Evolutionary conservation across 1,139 yeast genomes (phyloP), one percentile per base, ranked within the genome.

Genomic region (Wickerhamomyces sp.): DNA sequence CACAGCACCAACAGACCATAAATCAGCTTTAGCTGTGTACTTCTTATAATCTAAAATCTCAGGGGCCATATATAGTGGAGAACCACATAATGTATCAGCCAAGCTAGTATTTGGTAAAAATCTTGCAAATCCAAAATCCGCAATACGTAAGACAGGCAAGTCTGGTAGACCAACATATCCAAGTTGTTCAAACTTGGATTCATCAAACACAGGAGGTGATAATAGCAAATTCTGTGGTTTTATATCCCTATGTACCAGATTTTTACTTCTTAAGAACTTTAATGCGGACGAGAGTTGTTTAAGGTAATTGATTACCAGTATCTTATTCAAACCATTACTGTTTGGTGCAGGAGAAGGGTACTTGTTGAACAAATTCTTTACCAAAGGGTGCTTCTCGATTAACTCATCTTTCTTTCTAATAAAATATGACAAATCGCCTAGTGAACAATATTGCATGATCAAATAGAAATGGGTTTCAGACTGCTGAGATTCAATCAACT

Each of bases 1-100:
- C 0, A 92, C 97, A 0, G 97, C 95, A 4, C 98, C 98, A 5
- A 92, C 96, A 2, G 97, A 88, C 98, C 98, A 92, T 47, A 92
- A 67, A 60, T 92, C 98, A 1, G 97, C 97, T 59, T 89, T 90
- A 4, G 97, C 98, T 54, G 90, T 89, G 64, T 92, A 92, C 62
- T 89, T 92, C 59, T 94, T 97, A 59, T 88, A 89, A 47, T 95
- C 73, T 53, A 92, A 70, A 37, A 92, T 94, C 62, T 92, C 98
- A 0, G 98, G 98, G 0, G 98, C 98, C 98, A 92, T 92, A 61
- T 94, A 92, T 35, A 92, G 67, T 1, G 98, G 98, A 10, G 96
- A 87, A 1, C 98, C 98, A 69, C 98, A 92, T 48, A 92, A 68
- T 3, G 98, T 92, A 61, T 92, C 98, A 1, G 98, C 97, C 76